These are phyloP conservation scores for Iberis pinnata DNA, from an alignment of 345 rosid species.

Conservation along the genomic window DNA sequence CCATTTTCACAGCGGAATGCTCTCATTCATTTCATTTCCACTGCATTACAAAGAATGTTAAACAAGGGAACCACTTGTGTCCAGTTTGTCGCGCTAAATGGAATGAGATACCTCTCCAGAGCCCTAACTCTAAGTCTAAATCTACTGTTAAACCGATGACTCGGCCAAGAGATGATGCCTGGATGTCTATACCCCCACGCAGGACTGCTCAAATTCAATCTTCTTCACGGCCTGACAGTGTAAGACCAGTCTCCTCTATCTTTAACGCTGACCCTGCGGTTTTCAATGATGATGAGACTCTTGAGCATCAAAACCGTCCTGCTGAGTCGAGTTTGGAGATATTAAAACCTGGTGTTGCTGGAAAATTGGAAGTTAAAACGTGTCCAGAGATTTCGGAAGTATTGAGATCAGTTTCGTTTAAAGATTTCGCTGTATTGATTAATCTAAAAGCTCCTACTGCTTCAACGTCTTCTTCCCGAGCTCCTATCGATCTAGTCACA, in stretches of 20 bases:
- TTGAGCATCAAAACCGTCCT: constrained; percentile 37
- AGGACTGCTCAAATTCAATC: constrained; percentile 37
- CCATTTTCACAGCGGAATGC: constrained; percentile 96
- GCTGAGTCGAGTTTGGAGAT: neutral
- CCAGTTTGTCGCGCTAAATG: constrained; percentile 92
- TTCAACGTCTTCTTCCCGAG: constrained; percentile 44
- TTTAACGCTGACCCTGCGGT: constrained; percentile 55
- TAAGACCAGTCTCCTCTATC: constrained; percentile 45
- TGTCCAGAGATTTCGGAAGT: constrained; percentile 68
- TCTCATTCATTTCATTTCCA: constrained; percentile 96
- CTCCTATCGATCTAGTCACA: constrained; percentile 86
- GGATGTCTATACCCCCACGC: constrained; percentile 52
- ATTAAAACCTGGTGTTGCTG: constrained; percentile 25
- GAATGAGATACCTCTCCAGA: constrained; percentile 81
- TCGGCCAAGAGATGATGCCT: constrained; percentile 51
- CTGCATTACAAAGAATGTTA: constrained; percentile 87
- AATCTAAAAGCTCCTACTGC: constrained; percentile 73
- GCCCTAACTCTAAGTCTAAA: constrained; percentile 25
- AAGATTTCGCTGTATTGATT: constrained; percentile 67
- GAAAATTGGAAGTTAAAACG: constrained; percentile 47
- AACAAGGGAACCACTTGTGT: constrained; percentile 86
- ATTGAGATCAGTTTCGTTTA: constrained; percentile 37
- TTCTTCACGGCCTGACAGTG: constrained; percentile 31
- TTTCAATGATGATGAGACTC: constrained; percentile 75
- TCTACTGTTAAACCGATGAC: constrained; percentile 35